Base-by-base conservation (phyloP, 768 basidiomycete genomes). In the Favolaschia claudopus region DNA sequence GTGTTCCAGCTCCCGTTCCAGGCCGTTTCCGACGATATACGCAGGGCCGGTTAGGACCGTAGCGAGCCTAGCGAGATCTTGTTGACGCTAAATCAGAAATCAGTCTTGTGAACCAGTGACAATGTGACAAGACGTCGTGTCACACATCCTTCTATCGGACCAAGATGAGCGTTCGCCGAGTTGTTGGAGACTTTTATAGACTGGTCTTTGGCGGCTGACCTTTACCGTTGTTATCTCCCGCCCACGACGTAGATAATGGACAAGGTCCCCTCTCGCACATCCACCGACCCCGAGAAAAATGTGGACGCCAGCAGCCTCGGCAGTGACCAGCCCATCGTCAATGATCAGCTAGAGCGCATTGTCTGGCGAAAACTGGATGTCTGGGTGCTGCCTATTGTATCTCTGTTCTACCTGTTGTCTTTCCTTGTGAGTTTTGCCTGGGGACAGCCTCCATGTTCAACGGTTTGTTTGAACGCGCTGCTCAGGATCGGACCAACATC, bases 401-500 rank as follows among this genome's bases (percentile, higher is more conserved):
- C 81, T 20, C 76, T 82, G 25, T 82, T 83, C 56, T 82, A 84
- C 60, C 70, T 85, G 14, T 71, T 85, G 17, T 83, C 83, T 32
- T 85, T 85, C 68, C 58, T 86, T 70, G 85, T 85, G 52, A 40
- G 78, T 71, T 4, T 34, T 24, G 14, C 34, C 24, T 39, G n/a
- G n/a, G n/a, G n/a, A n/a, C n/a, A n/a, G n/a, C 17, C 20, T 40
- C 22, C 8, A 14, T 8, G 8, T 10, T 40, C 14, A 10, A 15
- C 20, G 19, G 28, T 28, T 32, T 15, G 20, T 55, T 24, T 50
- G 33, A 19, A 28, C 24, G 15, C 40, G 24, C 24, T 49, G 5
- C 32, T 10, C 56, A 82, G 82, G 82, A 84, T 62, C 77, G 84
- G 51, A 82, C 79, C 13, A 86, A 87, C 63, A 74, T 87, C 34